Base-by-base conservation (phyloP, 768 basidiomycete genomes). In the Phallus indusiatus region DNA sequence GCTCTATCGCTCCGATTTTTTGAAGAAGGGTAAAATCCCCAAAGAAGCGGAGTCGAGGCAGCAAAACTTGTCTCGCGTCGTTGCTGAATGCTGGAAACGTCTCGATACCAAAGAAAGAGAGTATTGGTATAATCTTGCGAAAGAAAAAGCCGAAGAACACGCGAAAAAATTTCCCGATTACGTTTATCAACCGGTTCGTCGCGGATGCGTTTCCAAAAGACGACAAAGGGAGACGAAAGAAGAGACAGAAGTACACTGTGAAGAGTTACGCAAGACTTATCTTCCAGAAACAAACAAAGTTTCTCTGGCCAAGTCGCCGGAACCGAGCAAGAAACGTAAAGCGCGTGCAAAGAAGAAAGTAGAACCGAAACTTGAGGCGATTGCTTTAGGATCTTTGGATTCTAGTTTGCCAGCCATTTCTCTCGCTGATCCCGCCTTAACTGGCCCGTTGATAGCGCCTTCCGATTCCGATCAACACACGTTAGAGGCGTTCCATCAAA, bases 51-150 rank as follows among this genome's bases (percentile, higher is more conserved):
- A 80, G 67, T 74, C 73, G 49, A 75, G 78, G 50, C 82, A 84
- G 67, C 78, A 81, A 67, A 78, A 81, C 59, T 77, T 92, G 42
- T 89, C 86, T n/a, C 85, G 86, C 64, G 79, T 86, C 51, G 90
- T 89, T 0, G 84, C 81, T 0, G 83, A 84, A 54, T 83, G 86
- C 33, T 94, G 91, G 91, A 77, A 76, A 42, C 72, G 77, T 59
- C 75, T 90, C 14, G 61, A 79, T 0, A 59, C 65, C 0, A 73
- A 75, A 47, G 79, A 81, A 56, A 80, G 72, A 62, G 67, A 76
- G 17, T 72, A 69, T 56, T 88, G 75, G 74, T 76, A 78, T 64
- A 64, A 67, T 8, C 72, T 78, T n/a, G 84, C 86, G 1, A 77
- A 78, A 46, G 63, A 68, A 60, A 84, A 84, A 73, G 78, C 78